These are phyloP conservation scores for Lathyrus oleraceus DNA, from an alignment of 306 rosid genomes.

Conservation along the genomic window DNA sequence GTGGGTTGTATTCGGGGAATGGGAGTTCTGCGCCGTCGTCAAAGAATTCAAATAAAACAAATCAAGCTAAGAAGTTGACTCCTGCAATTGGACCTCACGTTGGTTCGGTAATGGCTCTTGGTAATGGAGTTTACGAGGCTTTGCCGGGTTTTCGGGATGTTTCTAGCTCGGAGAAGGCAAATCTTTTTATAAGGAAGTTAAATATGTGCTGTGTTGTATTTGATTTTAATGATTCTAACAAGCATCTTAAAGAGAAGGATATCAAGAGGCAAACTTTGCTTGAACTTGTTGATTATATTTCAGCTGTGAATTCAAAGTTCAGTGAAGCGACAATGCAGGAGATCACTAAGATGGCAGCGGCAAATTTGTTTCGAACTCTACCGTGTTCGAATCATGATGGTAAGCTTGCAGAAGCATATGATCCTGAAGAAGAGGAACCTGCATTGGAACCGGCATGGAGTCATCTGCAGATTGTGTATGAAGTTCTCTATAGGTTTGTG, in stretches of 20 bases:
- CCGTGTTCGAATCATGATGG: conserved; percentile 48
- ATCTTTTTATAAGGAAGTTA: conserved; percentile 51
- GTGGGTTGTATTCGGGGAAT: conserved; percentile 38
- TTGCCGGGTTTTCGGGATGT: conserved; percentile 59
- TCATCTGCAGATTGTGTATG: conserved; percentile 54
- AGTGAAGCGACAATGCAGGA: conserved; percentile 55
- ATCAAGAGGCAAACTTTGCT: conserved; percentile 56
- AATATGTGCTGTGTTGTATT: conserved; percentile 54
- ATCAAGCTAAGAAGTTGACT: conserved; percentile 43
- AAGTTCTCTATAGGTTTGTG: conserved; percentile 50
- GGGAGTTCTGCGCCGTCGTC: conserved; percentile 34
- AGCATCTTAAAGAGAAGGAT: conserved; percentile 52
- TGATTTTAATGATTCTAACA: conserved; percentile 51
- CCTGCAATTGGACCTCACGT: conserved; percentile 32
- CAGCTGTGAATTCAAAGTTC: conserved; percentile 49
- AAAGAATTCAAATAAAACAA: conserved; percentile 34
- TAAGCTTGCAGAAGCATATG: conserved; percentile 51
- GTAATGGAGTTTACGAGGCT: conserved; percentile 47
- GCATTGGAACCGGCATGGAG: conserved; percentile 61
- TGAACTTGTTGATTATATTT: conserved; percentile 60
- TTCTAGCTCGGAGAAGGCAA: conserved; percentile 52
- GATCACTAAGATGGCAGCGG: conserved; percentile 55
- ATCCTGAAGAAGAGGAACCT: conserved; percentile 59
- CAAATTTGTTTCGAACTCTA: conserved; percentile 55
- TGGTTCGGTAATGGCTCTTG: conserved; percentile 33